These are phyloP conservation scores for Irpex lacteus DNA, from an alignment of 1,284 basidiomycete genomes.

Conservation along the genomic window DNA sequence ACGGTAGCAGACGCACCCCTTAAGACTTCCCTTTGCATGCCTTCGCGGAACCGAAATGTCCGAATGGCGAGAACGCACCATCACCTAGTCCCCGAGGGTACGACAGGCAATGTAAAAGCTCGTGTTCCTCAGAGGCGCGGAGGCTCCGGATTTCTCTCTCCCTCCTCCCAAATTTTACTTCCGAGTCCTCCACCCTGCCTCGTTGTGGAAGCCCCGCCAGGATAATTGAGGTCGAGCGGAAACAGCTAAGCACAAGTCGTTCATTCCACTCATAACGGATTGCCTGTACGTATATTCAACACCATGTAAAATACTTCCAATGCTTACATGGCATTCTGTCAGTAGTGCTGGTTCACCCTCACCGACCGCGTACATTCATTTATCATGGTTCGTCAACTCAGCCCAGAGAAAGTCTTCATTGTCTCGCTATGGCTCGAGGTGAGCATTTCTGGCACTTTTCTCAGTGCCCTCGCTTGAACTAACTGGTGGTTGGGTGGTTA, in stretches of 20 bases:
- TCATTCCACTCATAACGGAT: neutral
- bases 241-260: neutral
- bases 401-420: conserved; percentile 15
- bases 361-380: conserved; percentile 5
- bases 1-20: too few species aligned
- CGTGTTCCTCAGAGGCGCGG: neutral
- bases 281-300: neutral
- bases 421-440: conserved; percentile 18
- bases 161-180: neutral
- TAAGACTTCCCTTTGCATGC: too few species aligned
- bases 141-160: neutral
- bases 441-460: neutral
- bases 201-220: neutral
- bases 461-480: neutral
- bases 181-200: neutral
- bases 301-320: neutral
- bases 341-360: neutral
- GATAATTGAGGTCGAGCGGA: neutral
- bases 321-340: neutral
- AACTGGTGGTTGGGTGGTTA: neutral
- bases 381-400: conserved; percentile 10
- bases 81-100: neutral
- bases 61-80: neutral
- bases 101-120: neutral
- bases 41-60: neutral